phyloP scores from a whole-genome alignment of 257 asterid genomes.

The Nicotiana tomentosiformis region DNA sequence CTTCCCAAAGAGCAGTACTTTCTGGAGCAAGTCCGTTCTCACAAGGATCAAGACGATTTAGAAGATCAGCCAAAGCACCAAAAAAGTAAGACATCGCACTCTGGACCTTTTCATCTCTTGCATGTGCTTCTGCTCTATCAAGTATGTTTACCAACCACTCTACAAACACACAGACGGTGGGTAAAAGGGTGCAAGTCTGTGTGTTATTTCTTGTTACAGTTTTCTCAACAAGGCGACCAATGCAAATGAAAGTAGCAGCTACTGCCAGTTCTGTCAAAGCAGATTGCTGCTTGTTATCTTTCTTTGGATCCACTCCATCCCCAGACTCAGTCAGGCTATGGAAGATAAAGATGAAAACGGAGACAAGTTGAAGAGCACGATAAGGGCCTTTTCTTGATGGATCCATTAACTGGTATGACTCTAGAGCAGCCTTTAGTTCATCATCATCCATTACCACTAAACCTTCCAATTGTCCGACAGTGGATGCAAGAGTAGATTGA shows the following conservation, averaged over 20 bases:
- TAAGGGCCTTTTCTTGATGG: constrained; percentile 63
- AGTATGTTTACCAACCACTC: constrained; percentile 73
- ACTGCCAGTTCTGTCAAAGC: constrained; percentile 39
- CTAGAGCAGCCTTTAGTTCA: constrained; percentile 38
- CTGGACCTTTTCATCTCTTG: constrained; percentile 46
- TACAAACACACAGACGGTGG: constrained; percentile 57
- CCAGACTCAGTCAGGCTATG: constrained; percentile 36
- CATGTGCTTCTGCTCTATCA: constrained; percentile 30
- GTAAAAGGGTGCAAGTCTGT: constrained; percentile 51
- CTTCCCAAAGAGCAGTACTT: constrained; percentile 77
- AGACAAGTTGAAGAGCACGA: constrained; percentile 69
- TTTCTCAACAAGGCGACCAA: constrained; percentile 64
- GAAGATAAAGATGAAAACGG: constrained; percentile 57
- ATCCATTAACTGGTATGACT: constrained; percentile 50
- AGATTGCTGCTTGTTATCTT: constrained; percentile 27
- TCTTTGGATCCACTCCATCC: constrained; percentile 32
- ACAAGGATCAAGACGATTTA: constrained; percentile 33
- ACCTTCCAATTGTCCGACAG: constrained; percentile 53
- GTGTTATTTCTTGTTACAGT: constrained; percentile 28
- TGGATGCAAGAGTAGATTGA: constrained; percentile 49
- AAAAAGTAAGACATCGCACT: constrained; percentile 56
- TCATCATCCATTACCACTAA: constrained; percentile 39
- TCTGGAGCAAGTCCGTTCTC: constrained; percentile 17
- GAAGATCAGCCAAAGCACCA: constrained; percentile 45
- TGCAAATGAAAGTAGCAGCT: constrained; percentile 55